phyloP scores from a whole-genome alignment of 192 early-diverging fungal species.

The Backusella morwellensis region DNA sequence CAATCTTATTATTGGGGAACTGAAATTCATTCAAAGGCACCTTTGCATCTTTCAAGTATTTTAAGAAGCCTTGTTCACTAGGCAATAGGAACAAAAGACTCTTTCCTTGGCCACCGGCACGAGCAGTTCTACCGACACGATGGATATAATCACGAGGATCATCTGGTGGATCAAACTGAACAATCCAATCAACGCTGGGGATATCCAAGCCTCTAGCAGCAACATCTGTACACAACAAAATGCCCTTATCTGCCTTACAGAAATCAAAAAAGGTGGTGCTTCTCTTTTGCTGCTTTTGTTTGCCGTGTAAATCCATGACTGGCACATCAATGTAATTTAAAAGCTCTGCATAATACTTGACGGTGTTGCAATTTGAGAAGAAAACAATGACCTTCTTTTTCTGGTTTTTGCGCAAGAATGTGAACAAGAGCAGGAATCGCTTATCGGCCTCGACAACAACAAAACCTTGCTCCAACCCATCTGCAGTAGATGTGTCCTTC shows the following conservation, averaged over 20 bases:
- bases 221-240: constrained; percentile 95
- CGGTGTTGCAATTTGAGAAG: constrained; percentile 95
- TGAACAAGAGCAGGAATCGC: constrained; percentile 96
- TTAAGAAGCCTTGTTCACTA: constrained; percentile 91
- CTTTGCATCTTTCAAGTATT: constrained; percentile 97
- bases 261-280: constrained; percentile 99
- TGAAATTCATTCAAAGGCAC: constrained; percentile 99
- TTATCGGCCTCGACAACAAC: constrained; percentile 91
- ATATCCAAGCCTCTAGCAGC: constrained; percentile 98
- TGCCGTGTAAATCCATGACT: constrained; percentile 95
- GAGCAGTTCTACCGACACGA: constrained; percentile 94
- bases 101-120: constrained; percentile 85
- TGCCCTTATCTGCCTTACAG: constrained; percentile 90
- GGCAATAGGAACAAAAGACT: constrained; percentile 96
- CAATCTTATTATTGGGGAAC: constrained; percentile 91
- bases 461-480: constrained; percentile 97
- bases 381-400: constrained; percentile 99
- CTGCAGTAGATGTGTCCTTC: constrained; percentile 93
- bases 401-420: constrained; percentile 95
- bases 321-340: constrained; percentile 99
- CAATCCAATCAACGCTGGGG: constrained; percentile 98
- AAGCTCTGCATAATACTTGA: constrained; percentile 97
- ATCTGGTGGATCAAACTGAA: constrained; percentile 99
- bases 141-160: constrained; percentile 98
- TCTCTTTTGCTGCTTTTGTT: constrained; percentile 98